Evolutionary conservation across 2,329 filamentous ascomycete species (phyloP).

Genomic region (Acarospora socialis): DNA sequence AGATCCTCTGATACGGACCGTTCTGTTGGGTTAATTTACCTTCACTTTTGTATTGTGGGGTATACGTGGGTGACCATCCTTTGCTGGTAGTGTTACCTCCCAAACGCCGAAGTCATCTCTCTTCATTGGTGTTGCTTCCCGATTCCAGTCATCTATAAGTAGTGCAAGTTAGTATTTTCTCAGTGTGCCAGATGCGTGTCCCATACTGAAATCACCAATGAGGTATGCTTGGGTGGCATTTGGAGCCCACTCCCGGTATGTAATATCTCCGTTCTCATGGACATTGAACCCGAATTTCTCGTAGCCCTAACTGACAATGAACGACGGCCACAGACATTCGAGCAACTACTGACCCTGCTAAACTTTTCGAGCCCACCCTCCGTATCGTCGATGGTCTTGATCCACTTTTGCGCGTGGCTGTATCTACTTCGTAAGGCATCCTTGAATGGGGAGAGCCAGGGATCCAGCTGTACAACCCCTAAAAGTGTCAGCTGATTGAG

Average conservation of each 20-base stretch:
- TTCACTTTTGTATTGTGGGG: slow-evolving; percentile 93
- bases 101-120: slow-evolving; percentile 78
- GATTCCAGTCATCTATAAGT: slow-evolving; percentile 65
- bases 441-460: slow-evolving; percentile 76
- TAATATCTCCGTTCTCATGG: slow-evolving; percentile 65
- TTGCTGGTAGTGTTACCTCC: slow-evolving; percentile 62
- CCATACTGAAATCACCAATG: slow-evolving; percentile 84
- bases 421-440: slow-evolving; percentile 64
- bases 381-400: slow-evolving; percentile 62
- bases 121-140: slow-evolving; percentile 70
- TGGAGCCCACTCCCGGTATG: slow-evolving; percentile 92
- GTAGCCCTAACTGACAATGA: slow-evolving; percentile 45
- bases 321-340: background rate
- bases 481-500: slow-evolving; percentile 16
- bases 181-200: too few relatives aligned
- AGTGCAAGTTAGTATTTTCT: slow-evolving; percentile 1
- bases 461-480: slow-evolving; percentile 81
- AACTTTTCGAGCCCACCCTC: slow-evolving; percentile 91
- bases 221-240: slow-evolving; percentile 74
- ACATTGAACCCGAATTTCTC: slow-evolving; percentile 81
- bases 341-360: slow-evolving; percentile 47
- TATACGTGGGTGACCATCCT: slow-evolving; percentile 62
- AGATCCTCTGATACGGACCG: slow-evolving; percentile 2
- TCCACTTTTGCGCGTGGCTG: slow-evolving; percentile 70
- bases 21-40: slow-evolving; percentile 34